Conservation (phyloP, 306 rosid genomes). For the Hylodesmum podocarpum region DNA sequence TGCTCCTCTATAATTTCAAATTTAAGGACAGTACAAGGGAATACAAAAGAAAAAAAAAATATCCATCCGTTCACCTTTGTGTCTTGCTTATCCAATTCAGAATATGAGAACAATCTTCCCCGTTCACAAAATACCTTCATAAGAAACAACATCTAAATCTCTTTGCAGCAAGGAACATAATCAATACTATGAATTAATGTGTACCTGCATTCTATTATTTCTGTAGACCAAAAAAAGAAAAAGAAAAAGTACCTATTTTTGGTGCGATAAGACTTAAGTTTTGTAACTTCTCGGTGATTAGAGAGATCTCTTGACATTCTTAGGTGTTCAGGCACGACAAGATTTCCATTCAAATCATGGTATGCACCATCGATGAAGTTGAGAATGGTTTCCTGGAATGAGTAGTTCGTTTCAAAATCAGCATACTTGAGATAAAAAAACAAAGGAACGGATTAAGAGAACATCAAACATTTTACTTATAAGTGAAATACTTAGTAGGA, state of each 20-base stretch:
- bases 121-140: conserved; percentile 63
- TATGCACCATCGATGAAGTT: conserved; percentile 62
- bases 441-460: not conserved
- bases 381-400: conserved; percentile 69
- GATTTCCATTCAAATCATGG: conserved; percentile 46
- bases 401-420: conserved; percentile 26
- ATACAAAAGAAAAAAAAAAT: conserved; percentile 3
- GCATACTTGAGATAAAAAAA: not conserved
- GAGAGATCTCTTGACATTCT: conserved; percentile 59
- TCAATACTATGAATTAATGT: not conserved
- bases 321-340: conserved; percentile 61
- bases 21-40: conserved; percentile 21
- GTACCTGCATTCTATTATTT: conserved; percentile 48
- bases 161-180: conserved; percentile 5
- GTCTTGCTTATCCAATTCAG: conserved; percentile 74
- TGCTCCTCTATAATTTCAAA: conserved; percentile 9
- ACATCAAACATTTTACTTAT: not conserved
- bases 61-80: conserved; percentile 27
- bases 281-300: conserved; percentile 47
- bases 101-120: conserved; percentile 72
- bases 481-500: not conserved
- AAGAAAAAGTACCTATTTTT: conserved; percentile 54
- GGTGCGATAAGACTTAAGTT: conserved; percentile 63
- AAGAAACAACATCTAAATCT: conserved; percentile 13
- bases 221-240: not conserved